Percentiles rank a stretch among this genome's conserved stretches.
These are phyloP conservation scores for Hypoxylon rubiginosum DNA, from an alignment of 2,329 filamentous ascomycete species.

Conservation along the genomic window DNA sequence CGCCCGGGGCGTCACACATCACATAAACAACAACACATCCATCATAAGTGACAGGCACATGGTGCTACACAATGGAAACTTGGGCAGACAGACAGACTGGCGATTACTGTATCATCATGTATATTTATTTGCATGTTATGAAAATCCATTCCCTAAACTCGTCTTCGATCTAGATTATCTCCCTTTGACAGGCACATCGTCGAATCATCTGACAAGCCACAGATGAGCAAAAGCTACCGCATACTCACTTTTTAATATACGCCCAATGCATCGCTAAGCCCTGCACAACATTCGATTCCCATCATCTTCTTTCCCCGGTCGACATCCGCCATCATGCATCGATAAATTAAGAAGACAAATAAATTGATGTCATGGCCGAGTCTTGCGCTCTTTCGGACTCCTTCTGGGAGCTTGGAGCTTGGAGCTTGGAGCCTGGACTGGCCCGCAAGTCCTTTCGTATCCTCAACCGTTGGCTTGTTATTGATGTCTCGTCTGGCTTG, in stretches of 20 bases:
- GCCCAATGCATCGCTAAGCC: constrained; percentile 38
- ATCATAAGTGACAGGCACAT: constrained; percentile 13
- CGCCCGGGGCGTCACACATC: constrained; percentile 20
- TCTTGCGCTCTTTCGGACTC: not conserved
- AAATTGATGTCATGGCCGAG: constrained; percentile 21
- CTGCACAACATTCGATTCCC: constrained; percentile 39
- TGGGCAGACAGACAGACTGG: not conserved
- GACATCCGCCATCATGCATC: constrained; percentile 30
- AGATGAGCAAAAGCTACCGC: not conserved
- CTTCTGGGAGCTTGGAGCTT: too few relatives aligned
- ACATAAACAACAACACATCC: constrained; percentile 6
- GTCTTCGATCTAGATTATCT: constrained; percentile 38
- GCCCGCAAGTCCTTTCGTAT: constrained; percentile 22
- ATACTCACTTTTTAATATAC: constrained; percentile 29
- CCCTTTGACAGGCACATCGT: constrained; percentile 16
- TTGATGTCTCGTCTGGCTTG: constrained; percentile 3
- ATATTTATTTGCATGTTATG: constrained; percentile 33
- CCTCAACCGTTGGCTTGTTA: constrained; percentile 32
- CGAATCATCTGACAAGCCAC: constrained; percentile 34
- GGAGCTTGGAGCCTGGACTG: constrained; percentile 17
- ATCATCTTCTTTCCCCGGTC: constrained; percentile 31
- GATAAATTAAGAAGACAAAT: constrained; percentile 36
- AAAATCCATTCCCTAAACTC: constrained; percentile 35
- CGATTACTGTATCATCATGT: constrained; percentile 40
- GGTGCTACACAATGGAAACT: constrained; percentile 8